These are phyloP conservation scores for Candida krabiensis DNA, from an alignment of 805 yeast genomes.

Conservation along the genomic window DNA sequence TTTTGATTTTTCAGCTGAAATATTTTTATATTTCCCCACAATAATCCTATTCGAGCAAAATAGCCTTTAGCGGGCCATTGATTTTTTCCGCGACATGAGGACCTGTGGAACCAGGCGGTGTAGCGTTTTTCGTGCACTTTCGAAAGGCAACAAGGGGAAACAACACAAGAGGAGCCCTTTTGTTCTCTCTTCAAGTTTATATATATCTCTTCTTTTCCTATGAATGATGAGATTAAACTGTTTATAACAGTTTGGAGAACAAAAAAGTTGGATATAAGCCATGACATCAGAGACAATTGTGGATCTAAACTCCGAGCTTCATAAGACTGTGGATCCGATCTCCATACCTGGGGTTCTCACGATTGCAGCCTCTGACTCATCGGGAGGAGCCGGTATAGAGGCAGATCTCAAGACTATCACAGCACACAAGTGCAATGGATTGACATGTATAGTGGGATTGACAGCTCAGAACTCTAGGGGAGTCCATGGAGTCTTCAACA, in stretches of 20 bases:
- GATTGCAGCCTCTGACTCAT: conserved; percentile 77
- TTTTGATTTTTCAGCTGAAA: background rate
- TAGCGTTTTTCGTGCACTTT: too few species aligned
- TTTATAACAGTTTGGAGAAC: too few species aligned
- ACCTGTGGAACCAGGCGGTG: too few species aligned
- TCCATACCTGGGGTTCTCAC: conserved; percentile 42
- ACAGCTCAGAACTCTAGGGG: conserved; percentile 76
- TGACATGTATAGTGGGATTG: conserved; percentile 75
- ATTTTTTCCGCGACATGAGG: too few species aligned
- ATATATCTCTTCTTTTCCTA: too few species aligned
- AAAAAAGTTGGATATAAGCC: too few species aligned
- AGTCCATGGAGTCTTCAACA: conserved; percentile 42
- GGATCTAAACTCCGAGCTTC: conserved; percentile 9
- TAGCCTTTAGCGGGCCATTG: too few species aligned
- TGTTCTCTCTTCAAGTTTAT: too few species aligned
- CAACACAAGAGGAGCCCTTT: too few species aligned
- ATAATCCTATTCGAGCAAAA: background rate
- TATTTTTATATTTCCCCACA: background rate
- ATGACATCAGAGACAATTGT: too few species aligned
- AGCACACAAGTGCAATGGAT: conserved; percentile 76
- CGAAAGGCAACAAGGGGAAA: too few species aligned
- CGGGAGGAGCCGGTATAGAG: conserved; percentile 94
- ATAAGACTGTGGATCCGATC: conserved; percentile 7
- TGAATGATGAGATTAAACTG: too few species aligned
- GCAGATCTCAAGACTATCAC: conserved; percentile 84